phyloP scores from a whole-genome alignment of 306 rosid genomes.

The Mucuna pruriens region DNA sequence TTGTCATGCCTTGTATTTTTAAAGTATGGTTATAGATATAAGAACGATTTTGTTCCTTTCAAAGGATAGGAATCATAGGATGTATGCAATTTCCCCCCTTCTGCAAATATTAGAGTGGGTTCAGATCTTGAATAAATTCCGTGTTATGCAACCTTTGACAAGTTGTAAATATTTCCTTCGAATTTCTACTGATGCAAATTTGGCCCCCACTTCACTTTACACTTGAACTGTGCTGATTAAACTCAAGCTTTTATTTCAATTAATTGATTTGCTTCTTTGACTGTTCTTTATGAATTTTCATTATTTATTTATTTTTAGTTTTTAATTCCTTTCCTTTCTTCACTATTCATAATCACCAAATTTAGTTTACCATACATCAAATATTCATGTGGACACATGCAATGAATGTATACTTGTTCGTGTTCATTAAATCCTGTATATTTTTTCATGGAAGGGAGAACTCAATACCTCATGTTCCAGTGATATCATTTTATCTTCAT shows the following conservation, averaged over 20 bases:
- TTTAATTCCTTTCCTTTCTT: no score
- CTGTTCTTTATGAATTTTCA: no score
- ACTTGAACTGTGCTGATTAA: not conserved
- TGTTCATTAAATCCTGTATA: not conserved
- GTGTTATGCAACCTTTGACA: not conserved
- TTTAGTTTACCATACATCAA: no score
- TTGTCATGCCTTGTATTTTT: no score
- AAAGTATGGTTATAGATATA: no score
- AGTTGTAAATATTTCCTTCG: not conserved
- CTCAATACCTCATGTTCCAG: not conserved
- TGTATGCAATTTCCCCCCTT: not conserved
- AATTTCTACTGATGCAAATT: constrained; percentile 12
- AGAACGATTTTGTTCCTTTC: no score
- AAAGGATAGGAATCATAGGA: no score
- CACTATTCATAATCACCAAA: no score
- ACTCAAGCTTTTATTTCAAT: not conserved
- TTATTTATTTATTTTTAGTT: no score
- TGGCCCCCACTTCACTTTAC: not conserved
- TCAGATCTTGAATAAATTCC: not conserved
- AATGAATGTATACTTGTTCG: not conserved
- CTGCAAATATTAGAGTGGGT: not conserved
- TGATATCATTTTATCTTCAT: not conserved
- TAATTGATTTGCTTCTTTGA: no score
- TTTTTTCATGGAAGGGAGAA: not conserved
- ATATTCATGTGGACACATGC: not conserved